These are phyloP conservation scores for Macadamia integrifolia DNA, from an alignment of 164 flowering plant genomes.

Conservation along the genomic window DNA sequence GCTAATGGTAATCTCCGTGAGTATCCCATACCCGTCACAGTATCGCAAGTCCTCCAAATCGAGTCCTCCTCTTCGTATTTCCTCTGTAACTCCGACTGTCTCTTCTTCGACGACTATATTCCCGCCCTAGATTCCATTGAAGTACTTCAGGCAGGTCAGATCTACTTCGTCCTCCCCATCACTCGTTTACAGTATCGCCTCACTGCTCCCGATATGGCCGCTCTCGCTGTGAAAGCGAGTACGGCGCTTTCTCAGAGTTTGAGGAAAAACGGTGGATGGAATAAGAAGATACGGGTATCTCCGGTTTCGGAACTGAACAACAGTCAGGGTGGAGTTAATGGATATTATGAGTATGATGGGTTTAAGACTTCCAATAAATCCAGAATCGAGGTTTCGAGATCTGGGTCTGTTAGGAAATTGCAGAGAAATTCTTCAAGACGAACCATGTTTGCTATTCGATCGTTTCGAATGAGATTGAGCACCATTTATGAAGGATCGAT, in stretches of 20 bases:
- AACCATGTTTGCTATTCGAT: constrained; percentile 39
- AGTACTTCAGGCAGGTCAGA: constrained; percentile 31
- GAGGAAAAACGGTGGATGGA: constrained; percentile 7
- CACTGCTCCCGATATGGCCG: constrained; percentile 58
- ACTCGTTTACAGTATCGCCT: constrained; percentile 30
- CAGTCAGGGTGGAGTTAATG: background rate
- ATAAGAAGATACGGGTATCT: constrained; percentile 7
- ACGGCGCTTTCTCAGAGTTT: constrained; percentile 14
- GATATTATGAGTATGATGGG: background rate
- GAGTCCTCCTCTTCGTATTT: constrained; percentile 12
- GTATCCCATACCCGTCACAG: constrained; percentile 26
- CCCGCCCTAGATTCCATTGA: constrained; percentile 30
- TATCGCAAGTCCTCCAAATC: constrained; percentile 29
- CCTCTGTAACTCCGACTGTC: constrained; percentile 45
- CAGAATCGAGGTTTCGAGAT: constrained; percentile 14
- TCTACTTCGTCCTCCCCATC: constrained; percentile 47
- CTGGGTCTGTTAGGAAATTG: constrained; percentile 34
- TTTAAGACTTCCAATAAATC: constrained; percentile 7
- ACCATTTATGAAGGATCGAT: constrained; percentile 55
- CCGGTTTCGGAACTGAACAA: constrained; percentile 1
- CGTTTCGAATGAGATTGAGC: constrained; percentile 38
- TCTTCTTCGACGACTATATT: constrained; percentile 42
- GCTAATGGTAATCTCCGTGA: constrained; percentile 31
- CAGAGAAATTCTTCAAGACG: constrained; percentile 41
- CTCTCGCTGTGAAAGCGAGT: constrained; percentile 59